Base-by-base conservation (phyloP, 768 basidiomycete genomes). In the Clavulina sp. region DNA sequence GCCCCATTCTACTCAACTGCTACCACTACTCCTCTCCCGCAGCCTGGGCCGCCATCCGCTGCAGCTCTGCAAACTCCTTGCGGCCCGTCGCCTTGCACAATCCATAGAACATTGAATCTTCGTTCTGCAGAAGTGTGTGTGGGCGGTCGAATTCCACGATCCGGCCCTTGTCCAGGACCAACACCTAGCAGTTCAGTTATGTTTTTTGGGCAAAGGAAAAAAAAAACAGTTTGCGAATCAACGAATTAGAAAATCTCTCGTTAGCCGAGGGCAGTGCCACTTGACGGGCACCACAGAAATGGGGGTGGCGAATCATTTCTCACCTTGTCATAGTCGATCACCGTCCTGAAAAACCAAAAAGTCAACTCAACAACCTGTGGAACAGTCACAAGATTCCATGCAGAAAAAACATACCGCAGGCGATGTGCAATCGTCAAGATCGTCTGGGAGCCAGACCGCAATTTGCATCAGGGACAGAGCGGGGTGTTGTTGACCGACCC, bases 261-360 rank as follows among this genome's bases (percentile, higher is more conserved):
- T n/a, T n/a, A n/a, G n/a, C n/a, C n/a, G n/a, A n/a, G n/a, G n/a
- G n/a, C n/a, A n/a, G n/a, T n/a, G n/a, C n/a, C n/a, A n/a, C n/a
- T n/a, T n/a, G n/a, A n/a, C n/a, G n/a, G n/a, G n/a, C n/a, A n/a
- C n/a, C n/a, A n/a, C n/a, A n/a, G n/a, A n/a, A n/a, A n/a, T 33
- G 43, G 9, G 43, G 43, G 28, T 48, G n/a, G 43, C 1, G 61
- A 56, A 1, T 9, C 34, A 9, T 19, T 9, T 38, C 34, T 38
- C 34, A 68, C 79, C 53, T 65, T 73, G 62, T 88, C 80, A 57
- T 87, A 89, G 59, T 88, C 84, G 51, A 89, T 85, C 47, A 84
- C 80, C 2, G 81, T 83, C 34, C 34, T 38, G 19, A 9, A 38
- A 38, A 3, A 80, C 72, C 51, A 84, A 68, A 6, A 80, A 75